Evolutionary conservation across 352 stramenopile species (phyloP), one percentile per base, ranked within the genome.

Genomic region (Pythium plurisporium): DNA sequence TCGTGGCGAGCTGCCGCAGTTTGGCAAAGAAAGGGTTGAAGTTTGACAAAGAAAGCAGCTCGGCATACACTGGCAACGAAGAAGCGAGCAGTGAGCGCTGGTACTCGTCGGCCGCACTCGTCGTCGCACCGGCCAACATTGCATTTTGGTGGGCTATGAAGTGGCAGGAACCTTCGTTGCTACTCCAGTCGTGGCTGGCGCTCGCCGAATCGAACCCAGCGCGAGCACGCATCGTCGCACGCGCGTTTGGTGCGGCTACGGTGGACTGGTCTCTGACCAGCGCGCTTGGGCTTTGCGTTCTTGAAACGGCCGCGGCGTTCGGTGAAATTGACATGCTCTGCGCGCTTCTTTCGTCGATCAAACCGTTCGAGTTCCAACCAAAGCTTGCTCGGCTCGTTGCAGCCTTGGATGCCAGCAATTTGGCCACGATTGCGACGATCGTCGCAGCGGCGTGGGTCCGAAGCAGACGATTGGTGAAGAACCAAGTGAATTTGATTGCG

Each of bases 41-140:
- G 15, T 62, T 59, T 27, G 52, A 59, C 8, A 53, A 44, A 3
- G 12, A 23, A 0, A 31, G 55, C 2, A 47, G 55, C 30, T 27
- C 49, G 11, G 53, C 36, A 2, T 59, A 45, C 46, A 58, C 45
- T 15, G 59, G 43, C 7, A 62, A 67, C 19, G 48, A 17, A 1
- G 60, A 53, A 3, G 46, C n/a, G 12, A 25, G 33, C 14, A 31
- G 23, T 22, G 43, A 59, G 34, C 42, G 51, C 10, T 59, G 49
- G 60, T 67, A 67, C 40, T 49, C 40, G 19, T 58, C 59, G 1
- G 52, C 59, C 0, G 59, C 59, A 10, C 38, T 67, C 9, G 59
- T 67, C 11, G 36, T 67, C n/a, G n/a, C n/a, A n/a, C n/a, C n/a
- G n/a, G n/a, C n/a, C n/a, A n/a, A n/a, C n/a, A n/a, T n/a, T n/a